These are phyloP conservation scores for Clavariopsis aquatica DNA, from an alignment of 495 filamentous ascomycete genomes.

Conservation along the genomic window DNA sequence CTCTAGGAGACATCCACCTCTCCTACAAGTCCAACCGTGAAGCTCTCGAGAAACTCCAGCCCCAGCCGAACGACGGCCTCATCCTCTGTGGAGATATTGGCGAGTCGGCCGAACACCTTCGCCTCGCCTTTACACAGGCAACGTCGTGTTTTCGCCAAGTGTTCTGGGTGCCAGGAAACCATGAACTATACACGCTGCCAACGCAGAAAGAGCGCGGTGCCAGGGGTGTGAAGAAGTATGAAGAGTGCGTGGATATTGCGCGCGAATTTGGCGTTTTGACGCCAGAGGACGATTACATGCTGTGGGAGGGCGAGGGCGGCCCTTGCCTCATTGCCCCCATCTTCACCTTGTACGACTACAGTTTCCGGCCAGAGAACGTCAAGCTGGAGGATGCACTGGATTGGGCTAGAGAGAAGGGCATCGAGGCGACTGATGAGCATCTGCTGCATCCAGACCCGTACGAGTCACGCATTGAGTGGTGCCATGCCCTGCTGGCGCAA, in stretches of 20 bases:
- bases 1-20: constrained; percentile 46
- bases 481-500: constrained; percentile 37
- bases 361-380: constrained; percentile 44
- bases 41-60: constrained; percentile 39
- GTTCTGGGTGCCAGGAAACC: constrained; percentile 48
- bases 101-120: constrained; percentile 42
- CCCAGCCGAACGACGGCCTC: constrained; percentile 42
- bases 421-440: constrained; percentile 45
- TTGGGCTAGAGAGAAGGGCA: constrained; percentile 47
- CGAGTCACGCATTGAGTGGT: constrained; percentile 44
- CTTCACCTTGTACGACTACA: constrained; percentile 50
- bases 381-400: constrained; percentile 40
- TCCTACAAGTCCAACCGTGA: constrained; percentile 46
- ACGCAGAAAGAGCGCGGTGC: constrained; percentile 37
- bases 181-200: constrained; percentile 46
- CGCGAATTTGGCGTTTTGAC: constrained; percentile 43
- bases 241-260: constrained; percentile 43
- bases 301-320: constrained; percentile 45
- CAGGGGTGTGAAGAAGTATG: constrained; percentile 45
- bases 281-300: constrained; percentile 45
- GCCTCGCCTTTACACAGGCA: constrained; percentile 41
- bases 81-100: constrained; percentile 47
- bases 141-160: constrained; percentile 44
- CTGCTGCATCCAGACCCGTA: constrained; percentile 45
- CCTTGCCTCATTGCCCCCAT: constrained; percentile 45